These are phyloP conservation scores for Epichloe hybrida DNA, from an alignment of 2,329 filamentous ascomycete species.

Conservation along the genomic window DNA sequence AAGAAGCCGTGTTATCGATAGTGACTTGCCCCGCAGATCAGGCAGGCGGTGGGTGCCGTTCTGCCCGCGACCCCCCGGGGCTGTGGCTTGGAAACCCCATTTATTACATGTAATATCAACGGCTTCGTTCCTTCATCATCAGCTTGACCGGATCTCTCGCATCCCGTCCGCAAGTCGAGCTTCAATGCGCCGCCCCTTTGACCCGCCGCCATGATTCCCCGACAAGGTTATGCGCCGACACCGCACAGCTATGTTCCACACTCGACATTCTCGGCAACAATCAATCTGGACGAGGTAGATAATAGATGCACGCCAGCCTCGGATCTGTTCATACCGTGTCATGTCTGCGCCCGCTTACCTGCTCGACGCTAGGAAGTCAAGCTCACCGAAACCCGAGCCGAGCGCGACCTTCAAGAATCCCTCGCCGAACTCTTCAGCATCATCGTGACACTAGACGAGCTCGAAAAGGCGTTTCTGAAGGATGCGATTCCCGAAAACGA, in stretches of 20 bases:
- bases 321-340: neutral
- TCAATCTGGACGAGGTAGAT: constrained; percentile 83
- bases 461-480: constrained; percentile 93
- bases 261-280: constrained; percentile 68
- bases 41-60: constrained; percentile 20
- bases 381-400: constrained; percentile 69
- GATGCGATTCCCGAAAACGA: constrained; percentile 85
- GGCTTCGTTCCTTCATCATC: too few species aligned
- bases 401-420: constrained; percentile 89
- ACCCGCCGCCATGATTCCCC: constrained; percentile 34
- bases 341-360: neutral
- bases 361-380: constrained; percentile 63
- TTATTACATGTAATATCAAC: too few species aligned
- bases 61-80: constrained; percentile 14
- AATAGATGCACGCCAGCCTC: neutral
- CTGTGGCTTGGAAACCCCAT: neutral
- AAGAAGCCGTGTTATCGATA: constrained; percentile 22
- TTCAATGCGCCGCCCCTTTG: constrained; percentile 17
- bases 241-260: constrained; percentile 87
- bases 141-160: neutral
- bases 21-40: neutral
- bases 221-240: constrained; percentile 73
- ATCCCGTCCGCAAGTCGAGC: constrained; percentile 2
- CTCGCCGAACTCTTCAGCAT: constrained; percentile 97
- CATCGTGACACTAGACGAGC: constrained; percentile 83